These are phyloP conservation scores for Xylaria multiplex DNA, from an alignment of 2,329 filamentous ascomycete species.

Conservation along the genomic window DNA sequence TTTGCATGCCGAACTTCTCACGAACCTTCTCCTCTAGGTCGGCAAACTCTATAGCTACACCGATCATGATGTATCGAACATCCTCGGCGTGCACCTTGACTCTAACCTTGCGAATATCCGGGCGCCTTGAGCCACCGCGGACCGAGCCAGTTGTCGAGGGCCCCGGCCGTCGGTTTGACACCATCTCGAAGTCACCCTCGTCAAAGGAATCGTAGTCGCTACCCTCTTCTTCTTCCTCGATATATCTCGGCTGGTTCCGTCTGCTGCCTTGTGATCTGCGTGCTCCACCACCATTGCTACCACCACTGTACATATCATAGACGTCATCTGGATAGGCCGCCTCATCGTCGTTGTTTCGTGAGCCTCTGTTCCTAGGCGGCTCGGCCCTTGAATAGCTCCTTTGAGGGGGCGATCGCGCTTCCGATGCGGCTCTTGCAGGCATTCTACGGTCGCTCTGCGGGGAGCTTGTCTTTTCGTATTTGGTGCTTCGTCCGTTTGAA, in stretches of 20 bases:
- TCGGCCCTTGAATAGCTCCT: slow-evolving; percentile 56
- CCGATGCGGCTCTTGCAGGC: slow-evolving; percentile 54
- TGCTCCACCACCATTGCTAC: slow-evolving; percentile 53
- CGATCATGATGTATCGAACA: slow-evolving; percentile 91
- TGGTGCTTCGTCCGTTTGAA: slow-evolving; percentile 59
- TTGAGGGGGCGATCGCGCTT: slow-evolving; percentile 58
- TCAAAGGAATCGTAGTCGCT: slow-evolving; percentile 79
- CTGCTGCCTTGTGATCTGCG: slow-evolving; percentile 54
- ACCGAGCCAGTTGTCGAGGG: slow-evolving; percentile 60
- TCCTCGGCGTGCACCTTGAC: slow-evolving; percentile 94
- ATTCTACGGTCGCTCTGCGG: slow-evolving; percentile 55
- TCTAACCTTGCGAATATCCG: slow-evolving; percentile 80
- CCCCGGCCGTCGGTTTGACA: slow-evolving; percentile 63
- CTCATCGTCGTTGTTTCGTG: slow-evolving; percentile 68
- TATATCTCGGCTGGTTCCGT: slow-evolving; percentile 68
- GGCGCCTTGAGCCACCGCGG: slow-evolving; percentile 66
- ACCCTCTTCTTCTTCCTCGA: slow-evolving; percentile 82
- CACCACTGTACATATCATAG: slow-evolving; percentile 69
- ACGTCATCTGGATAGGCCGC: slow-evolving; percentile 71
- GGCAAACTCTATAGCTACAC: slow-evolving; percentile 74
- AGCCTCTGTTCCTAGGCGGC: slow-evolving; percentile 48
- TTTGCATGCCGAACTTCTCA: slow-evolving; percentile 82
- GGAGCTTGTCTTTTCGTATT: slow-evolving; percentile 63
- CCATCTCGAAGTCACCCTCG: slow-evolving; percentile 82
- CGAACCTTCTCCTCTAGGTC: slow-evolving; percentile 83